These are phyloP conservation scores for Neofusicoccum sp. DNA, from an alignment of 2,329 filamentous ascomycete genomes.

Conservation along the genomic window DNA sequence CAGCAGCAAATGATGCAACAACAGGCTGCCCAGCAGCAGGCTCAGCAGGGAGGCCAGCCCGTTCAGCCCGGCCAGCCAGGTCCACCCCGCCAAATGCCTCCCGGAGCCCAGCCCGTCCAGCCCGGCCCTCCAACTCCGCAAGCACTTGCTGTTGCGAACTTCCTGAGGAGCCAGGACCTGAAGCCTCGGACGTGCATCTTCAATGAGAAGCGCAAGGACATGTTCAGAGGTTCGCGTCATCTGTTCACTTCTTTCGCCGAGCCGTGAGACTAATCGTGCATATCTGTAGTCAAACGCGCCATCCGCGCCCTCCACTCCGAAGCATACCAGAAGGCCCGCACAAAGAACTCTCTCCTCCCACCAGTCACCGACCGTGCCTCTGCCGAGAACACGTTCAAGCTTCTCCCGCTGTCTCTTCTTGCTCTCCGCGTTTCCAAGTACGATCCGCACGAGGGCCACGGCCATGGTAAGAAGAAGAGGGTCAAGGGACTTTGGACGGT, in stretches of 20 bases:
- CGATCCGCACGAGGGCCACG: conserved; percentile 66
- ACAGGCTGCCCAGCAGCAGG: conserved; percentile 40
- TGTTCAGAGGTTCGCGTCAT: conserved; percentile 75
- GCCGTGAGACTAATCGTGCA: not conserved
- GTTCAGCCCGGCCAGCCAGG: conserved; percentile 59
- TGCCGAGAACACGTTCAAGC: conserved; percentile 91
- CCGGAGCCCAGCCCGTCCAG: conserved; percentile 72
- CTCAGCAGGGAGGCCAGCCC: conserved; percentile 41
- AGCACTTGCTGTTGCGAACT: conserved; percentile 84
- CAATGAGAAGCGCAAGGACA: conserved; percentile 94
- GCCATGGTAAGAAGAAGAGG: conserved; percentile 71
- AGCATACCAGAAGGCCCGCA: conserved; percentile 82
- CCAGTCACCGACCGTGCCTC: conserved; percentile 83
- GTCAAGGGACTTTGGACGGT: conserved; percentile 97
- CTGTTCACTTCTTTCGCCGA: not conserved
- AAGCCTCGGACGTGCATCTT: conserved; percentile 90
- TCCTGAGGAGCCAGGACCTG: conserved; percentile 77
- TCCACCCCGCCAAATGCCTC: conserved; percentile 77
- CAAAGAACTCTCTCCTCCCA: conserved; percentile 86
- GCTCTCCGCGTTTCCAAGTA: conserved; percentile 85
- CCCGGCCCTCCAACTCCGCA: conserved; percentile 84
- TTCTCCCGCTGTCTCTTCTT: conserved; percentile 89
- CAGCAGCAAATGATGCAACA: conserved; percentile 45
- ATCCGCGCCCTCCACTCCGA: conserved; percentile 86
- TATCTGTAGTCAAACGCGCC: conserved; percentile 79